These are phyloP conservation scores for Suillus discolor DNA, from an alignment of 768 basidiomycete genomes.

Conservation along the genomic window DNA sequence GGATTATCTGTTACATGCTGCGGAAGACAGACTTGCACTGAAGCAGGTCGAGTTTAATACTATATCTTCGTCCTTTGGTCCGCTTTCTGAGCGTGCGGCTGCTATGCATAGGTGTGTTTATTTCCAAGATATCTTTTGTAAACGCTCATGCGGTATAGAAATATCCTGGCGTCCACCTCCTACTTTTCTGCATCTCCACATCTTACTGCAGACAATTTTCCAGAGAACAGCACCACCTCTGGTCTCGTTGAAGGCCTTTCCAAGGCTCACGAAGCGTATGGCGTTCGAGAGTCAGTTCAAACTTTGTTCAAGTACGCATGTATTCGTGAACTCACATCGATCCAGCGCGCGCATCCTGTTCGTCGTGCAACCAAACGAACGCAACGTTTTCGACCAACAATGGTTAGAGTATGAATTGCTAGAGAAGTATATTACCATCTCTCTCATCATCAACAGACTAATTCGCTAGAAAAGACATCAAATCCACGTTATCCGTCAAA, in stretches of 20 bases:
- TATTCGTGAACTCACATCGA: not conserved
- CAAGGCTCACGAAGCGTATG: conserved; percentile 78
- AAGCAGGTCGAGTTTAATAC: conserved; percentile 99
- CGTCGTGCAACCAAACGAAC: conserved; percentile 85
- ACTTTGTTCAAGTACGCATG: not conserved
- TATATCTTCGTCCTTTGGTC: conserved; percentile 89
- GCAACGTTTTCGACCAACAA: conserved; percentile 95
- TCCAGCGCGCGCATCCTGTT: conserved; percentile 69
- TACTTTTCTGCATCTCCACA: conserved; percentile 66
- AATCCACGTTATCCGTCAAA: conserved; percentile 75
- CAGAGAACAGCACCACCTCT: conserved; percentile 68
- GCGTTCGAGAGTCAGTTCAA: conserved; percentile 46
- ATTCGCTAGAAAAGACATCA: conserved; percentile 52
- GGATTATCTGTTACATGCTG: conserved; percentile 86
- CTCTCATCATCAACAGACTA: not conserved
- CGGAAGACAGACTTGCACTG: conserved; percentile 43
- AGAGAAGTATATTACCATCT: conserved; percentile 56
- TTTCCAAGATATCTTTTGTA: not conserved
- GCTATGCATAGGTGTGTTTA: conserved; percentile 72
- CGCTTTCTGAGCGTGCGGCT: conserved; percentile 66
- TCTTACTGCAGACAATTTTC: conserved; percentile 60
- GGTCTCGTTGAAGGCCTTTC: conserved; percentile 78
- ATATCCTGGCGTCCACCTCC: conserved; percentile 62
- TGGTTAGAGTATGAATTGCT: conserved; percentile 86
- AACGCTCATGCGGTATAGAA: conserved; percentile 42